Evolutionary conservation across 2,329 filamentous ascomycete genomes (phyloP).

Genomic region (Aspergillus sp.): DNA sequence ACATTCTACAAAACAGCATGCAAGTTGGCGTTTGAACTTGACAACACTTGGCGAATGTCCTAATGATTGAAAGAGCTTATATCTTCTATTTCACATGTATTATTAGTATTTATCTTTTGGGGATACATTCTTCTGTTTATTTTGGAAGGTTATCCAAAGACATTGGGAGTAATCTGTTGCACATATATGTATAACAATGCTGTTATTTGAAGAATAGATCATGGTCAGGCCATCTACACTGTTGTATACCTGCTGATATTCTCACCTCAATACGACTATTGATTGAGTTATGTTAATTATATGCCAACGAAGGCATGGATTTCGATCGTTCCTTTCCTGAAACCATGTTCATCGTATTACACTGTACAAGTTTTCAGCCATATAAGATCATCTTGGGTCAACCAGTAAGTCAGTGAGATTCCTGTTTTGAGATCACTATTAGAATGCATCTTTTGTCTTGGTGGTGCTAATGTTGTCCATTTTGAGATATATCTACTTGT

Average conservation of each 20-base stretch:
- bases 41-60: constrained; percentile 11
- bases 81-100: neutral
- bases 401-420: constrained; percentile 49
- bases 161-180: too few relatives aligned
- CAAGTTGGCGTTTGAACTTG: constrained; percentile 32
- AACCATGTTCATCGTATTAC: constrained; percentile 17
- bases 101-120: neutral
- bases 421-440: constrained; percentile 46
- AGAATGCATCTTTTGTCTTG: constrained; percentile 43
- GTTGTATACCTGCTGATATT: too few relatives aligned
- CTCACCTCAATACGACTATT: too few relatives aligned
- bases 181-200: too few relatives aligned
- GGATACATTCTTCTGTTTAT: too few relatives aligned
- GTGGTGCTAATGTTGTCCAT: neutral
- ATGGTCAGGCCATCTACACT: too few relatives aligned
- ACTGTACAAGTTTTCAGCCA: constrained; percentile 46
- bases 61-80: neutral
- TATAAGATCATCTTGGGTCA: constrained; percentile 48
- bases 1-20: constrained; percentile 34
- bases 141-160: too few relatives aligned
- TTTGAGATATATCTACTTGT: neutral
- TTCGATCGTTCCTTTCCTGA: constrained; percentile 28
- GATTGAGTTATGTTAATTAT: too few relatives aligned
- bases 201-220: too few relatives aligned
- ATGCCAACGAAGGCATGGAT: constrained; percentile 21